Base-by-base conservation (phyloP, 129 eudicot species). In the Pseudognaphalium luteoalbum region DNA sequence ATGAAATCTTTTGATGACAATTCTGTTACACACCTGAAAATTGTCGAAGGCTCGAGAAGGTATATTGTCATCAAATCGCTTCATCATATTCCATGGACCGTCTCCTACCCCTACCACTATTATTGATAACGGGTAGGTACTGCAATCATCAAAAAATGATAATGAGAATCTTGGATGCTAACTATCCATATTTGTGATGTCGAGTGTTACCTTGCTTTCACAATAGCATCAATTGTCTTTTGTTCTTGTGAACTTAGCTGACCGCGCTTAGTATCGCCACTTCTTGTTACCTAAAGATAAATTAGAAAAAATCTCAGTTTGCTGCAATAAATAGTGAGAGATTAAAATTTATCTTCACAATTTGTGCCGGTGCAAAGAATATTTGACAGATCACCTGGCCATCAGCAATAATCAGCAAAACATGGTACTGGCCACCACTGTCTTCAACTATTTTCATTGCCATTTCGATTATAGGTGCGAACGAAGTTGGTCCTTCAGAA, bases 51-150 rank as follows among this genome's bases (percentile, higher is more conserved):
- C 86, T 68, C 95, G 87, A 41, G 92, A 70, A 34, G 97, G 97
- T 15, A 91, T 87, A 80, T 92, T 87, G 76, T 92, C 96, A 52
- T 92, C 97, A 52, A 92, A 92, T 29, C 78, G 84, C 74, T 75
- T 84, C 97, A 87, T 89, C 84, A 83, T 78, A 71, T 89, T 93
- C 97, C 97, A 91, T 8, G 97, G 97, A 21, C 97, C 97, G 12
- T 91, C 93, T 57, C 92, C 95, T 56, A 91, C 95, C 20, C 97
- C 97, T 8, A 88, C 97, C 25, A 91, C 22, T n/a, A 91, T 78
- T 33, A 91, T 91, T 9, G 97, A 91, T 75, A 91, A 73, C 10
- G 97, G 95, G 71, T 91, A 85, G 9, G 72, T 76, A 71, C 97
- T 91, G 86, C 74, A 84, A 64, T 2, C 10, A 60, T 19, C 12